Evolutionary conservation across 768 basidiomycete species (phyloP), one percentile per base, ranked within the genome.

Genomic region (Calvatia gigantea): DNA sequence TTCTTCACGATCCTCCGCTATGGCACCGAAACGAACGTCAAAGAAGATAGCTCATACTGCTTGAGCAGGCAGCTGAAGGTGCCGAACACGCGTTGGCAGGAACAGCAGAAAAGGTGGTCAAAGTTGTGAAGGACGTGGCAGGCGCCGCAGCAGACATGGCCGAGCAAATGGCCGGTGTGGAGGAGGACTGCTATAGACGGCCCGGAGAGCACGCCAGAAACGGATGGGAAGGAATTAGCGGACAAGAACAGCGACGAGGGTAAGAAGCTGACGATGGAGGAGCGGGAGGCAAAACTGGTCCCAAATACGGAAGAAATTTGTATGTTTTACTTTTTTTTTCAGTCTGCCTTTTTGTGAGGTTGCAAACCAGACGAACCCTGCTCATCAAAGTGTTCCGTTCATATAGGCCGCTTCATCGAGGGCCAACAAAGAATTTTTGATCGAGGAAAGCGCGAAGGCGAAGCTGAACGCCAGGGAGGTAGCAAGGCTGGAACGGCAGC

Each of bases 401-500:
- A 45, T 4, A 19, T 52, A 95, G 94, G 85, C 81, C 48, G 79
- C 82, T 28, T 91, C 93, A 1, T 75, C 89, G 0, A 83, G 79
- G 64, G 92, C 86, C 3, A 99, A 99, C 69, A 85, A 94, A 11
- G 81, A 83, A 31, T 89, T 94, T 1, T 75, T 98, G 14, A 77
- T 97, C 14, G 87, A 92, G 59, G 96, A 98, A 66, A 84, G 86
- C 32, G 82, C 90, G 17, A 89, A 82, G 65, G 76, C 84, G 5
- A 91, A 91, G 63, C 73, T 87, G 7, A 86, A 84, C 3, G 88
- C 83, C 0, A 83, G 91, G 23, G 95, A 98, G 58, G 73, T 86
- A 0, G 87, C 88, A 19, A 83, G 94, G 37, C 75, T 96, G 27
- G 96, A 98, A 60, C 84, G 87, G 64, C 92, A 97, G 67, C 86